Base-by-base conservation (phyloP, 129 eudicot genomes). In the Flaveria trinervia region DNA sequence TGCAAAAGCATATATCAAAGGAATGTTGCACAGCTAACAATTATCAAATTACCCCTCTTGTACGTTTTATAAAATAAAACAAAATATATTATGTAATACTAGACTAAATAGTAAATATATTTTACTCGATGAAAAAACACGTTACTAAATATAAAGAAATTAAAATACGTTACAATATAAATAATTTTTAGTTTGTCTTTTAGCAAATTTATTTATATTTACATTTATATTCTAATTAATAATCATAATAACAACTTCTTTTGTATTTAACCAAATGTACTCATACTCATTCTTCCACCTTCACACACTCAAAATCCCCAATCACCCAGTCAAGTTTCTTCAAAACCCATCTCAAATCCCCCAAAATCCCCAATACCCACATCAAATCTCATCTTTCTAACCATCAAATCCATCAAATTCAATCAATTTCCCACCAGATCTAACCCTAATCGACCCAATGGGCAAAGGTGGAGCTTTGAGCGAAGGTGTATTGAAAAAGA, bases 401-500 rank as follows among this genome's bases (percentile, higher is more conserved):
- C 14, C 2, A 13, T 54, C 60, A 45, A 36, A 44, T 44, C 36
- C 69, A 13, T 69, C 23, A 22, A 54, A 39, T 20, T 18, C 57
- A 1, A 36, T 22, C 80, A 16, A 80, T 26, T 73, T 30, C 45
- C 65, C 0, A 45, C 44, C 67, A 68, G 70, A 79, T 71, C 77
- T n/a, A 59, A 18, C 39, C 41, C 65, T 7, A 72, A 52, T 17
- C 49, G 20, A 30, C 20, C 25, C 54, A 46, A 83, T 83, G 84
- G 84, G 84, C 45, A 83, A 83, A 75, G 87, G 77, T 2, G 81
- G 79, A 22, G 49, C 83, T 17, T 3, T 83, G 18, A 72, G 52
- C 65, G 86, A 78, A 67, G 72, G 80, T 8, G 86, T 83, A 28
- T 13, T 79, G n/a, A 83, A n/a, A 57, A 83, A 83, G 33, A 79